phyloP scores from a whole-genome alignment of 2,329 filamentous ascomycete species.

The Metarhizium guizhouense region DNA sequence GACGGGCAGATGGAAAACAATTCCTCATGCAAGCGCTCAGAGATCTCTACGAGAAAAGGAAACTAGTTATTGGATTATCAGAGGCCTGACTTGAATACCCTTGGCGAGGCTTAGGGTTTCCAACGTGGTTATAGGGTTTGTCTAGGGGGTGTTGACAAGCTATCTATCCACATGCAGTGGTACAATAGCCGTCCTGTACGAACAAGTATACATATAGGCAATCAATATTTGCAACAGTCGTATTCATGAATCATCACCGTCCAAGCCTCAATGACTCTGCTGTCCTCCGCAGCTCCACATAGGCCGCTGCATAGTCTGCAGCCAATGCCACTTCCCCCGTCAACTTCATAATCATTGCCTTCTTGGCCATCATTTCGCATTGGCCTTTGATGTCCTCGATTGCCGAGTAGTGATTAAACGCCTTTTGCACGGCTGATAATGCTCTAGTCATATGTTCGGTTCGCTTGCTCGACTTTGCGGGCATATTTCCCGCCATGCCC shows the following conservation, averaged over 20 bases:
- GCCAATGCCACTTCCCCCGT: slow-evolving; percentile 55
- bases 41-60: not conserved
- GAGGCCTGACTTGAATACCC: not conserved
- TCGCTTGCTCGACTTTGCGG: slow-evolving; percentile 32
- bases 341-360: slow-evolving; percentile 65
- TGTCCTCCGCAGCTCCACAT: slow-evolving; percentile 45
- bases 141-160: not conserved
- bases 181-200: not conserved
- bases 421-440: slow-evolving; percentile 50
- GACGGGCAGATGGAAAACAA: not conserved
- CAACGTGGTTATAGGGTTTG: not conserved
- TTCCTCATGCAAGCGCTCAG: not conserved
- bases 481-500: slow-evolving; percentile 57
- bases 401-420: slow-evolving; percentile 54
- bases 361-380: slow-evolving; percentile 75
- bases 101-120: not conserved
- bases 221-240: not conserved
- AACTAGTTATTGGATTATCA: not conserved
- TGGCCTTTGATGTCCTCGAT: slow-evolving; percentile 59
- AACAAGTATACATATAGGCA: not conserved
- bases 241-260: not conserved
- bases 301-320: slow-evolving; percentile 58
- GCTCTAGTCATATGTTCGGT: slow-evolving; percentile 51
- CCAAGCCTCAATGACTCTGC: slow-evolving; percentile 21
- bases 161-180: not conserved